Evolutionary conservation across 345 rosid genomes (phyloP), one percentile per base, ranked within the genome.

Genomic region (Salix koriyanagi): DNA sequence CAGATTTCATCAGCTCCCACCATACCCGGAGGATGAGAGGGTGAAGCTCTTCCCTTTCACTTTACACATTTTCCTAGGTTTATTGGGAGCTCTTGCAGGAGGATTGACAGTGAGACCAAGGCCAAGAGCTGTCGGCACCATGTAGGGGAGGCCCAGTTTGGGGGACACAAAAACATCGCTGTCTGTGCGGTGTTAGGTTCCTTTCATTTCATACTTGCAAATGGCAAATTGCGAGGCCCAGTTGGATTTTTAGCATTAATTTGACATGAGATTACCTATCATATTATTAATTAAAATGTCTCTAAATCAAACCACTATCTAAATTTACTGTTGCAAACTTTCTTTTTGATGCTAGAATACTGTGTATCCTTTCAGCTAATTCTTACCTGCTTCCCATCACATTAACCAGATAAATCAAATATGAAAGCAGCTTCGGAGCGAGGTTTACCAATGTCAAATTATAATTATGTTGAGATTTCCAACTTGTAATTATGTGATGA

Each of bases 51-150:
- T 52, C 7, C 58, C 2, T 11, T 72, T 16, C 2, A 39, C 65
- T 76, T 66, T 66, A 71, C 84, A 76, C 76, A 78, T 6, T 76
- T 67, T 50, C 70, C 77, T 2, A 76, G 25, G 25, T 39, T 30
- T 8, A 26, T 42, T 52, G 8, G 76, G 71, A 83, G 71, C 69
- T 32, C 44, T 30, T 67, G 18, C 76, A 25, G 65, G 0, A 69
- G 72, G 78, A 75, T 42, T 65, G 72, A 19, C 32, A 41, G 34
- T 32, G 34, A 32, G 76, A 74, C 74, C 68, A 18, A 42, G 79
- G 54, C 72, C 30, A 12, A 46, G 60, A 78, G 60, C 73, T 58
- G 4, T n/a, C 5, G 15, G 64, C 28, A 58, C 62, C 62, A 1
- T 58, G 0, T 0, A 8, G 0, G 62, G 62, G n/a, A 36, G 13